Conservation (phyloP, 2,329 filamentous ascomycete genomes). For the Sporothrix phasma region DNA sequence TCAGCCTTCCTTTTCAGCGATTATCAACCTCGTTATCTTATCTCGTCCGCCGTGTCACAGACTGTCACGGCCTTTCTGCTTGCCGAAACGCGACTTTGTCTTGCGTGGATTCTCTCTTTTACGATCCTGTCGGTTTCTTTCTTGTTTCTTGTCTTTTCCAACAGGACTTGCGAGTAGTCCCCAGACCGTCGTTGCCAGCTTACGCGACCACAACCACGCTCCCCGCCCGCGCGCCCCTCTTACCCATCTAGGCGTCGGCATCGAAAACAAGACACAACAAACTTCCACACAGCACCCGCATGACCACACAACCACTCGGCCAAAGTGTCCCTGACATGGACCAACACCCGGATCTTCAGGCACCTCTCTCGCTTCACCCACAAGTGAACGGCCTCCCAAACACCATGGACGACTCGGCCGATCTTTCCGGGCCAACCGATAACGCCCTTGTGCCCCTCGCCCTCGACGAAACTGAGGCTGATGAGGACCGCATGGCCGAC, state of each 20-base stretch:
- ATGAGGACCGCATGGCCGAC: constrained; percentile 9
- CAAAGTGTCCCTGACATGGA: not conserved
- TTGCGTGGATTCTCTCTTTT: not conserved
- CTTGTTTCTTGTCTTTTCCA: not conserved
- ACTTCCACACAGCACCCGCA: not conserved
- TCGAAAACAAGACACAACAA: not conserved
- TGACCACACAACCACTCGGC: not conserved
- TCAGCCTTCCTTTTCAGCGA: not conserved
- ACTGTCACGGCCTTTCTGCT: not conserved
- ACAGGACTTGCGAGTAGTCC: not conserved
- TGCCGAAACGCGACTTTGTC: not conserved
- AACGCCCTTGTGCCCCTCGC: not conserved
- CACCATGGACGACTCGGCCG: constrained; percentile 11
- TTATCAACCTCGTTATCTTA: not conserved
- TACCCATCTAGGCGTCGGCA: not conserved
- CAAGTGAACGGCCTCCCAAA: not conserved
- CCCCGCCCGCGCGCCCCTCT: not conserved
- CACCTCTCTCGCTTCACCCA: not conserved
- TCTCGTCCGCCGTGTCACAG: not conserved
- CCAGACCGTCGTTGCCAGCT: not conserved
- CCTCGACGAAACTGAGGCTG: constrained; percentile 13
- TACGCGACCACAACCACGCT: not conserved
- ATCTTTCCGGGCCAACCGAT: not conserved
- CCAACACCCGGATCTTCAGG: constrained; percentile 7
- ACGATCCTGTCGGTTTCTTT: not conserved